These are phyloP conservation scores for Eucalyptus regnans DNA, from an alignment of 345 rosid species.

Conservation along the genomic window DNA sequence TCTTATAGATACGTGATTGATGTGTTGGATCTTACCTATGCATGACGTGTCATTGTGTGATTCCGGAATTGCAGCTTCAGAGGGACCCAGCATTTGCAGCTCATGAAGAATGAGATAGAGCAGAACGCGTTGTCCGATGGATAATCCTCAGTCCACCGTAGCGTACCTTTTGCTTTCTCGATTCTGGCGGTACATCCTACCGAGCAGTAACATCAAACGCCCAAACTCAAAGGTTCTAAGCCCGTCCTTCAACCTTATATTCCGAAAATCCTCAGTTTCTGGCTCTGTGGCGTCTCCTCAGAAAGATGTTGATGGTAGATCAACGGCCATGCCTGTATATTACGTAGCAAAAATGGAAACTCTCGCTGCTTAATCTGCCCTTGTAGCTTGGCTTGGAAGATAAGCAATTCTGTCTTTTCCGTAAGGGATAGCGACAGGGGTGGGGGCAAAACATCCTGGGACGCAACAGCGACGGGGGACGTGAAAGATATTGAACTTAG, in stretches of 20 bases:
- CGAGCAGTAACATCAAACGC: constrained; percentile 62
- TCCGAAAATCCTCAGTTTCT: neutral
- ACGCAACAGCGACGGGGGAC: neutral
- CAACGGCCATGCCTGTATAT: neutral
- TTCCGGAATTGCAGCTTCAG: constrained; percentile 29
- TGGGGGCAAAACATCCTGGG: neutral
- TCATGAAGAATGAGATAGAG: constrained; percentile 41
- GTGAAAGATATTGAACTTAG: neutral
- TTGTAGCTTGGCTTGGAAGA: neutral
- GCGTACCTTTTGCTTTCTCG: constrained; percentile 67
- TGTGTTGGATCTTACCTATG: neutral
- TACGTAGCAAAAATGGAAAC: neutral
- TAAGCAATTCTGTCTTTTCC: neutral
- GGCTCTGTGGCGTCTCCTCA: neutral
- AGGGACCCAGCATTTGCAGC: constrained; percentile 44
- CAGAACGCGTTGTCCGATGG: constrained; percentile 22
- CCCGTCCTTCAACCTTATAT: neutral
- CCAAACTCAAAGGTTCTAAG: constrained; percentile 66
- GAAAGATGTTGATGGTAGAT: neutral
- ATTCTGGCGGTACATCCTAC: constrained; percentile 87
- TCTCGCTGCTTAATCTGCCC: neutral
- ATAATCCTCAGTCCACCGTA: constrained; percentile 17
- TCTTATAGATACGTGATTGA: neutral
- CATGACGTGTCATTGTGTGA: neutral
- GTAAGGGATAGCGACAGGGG: neutral